Base-by-base conservation (phyloP, 176 grass and related monocot genomes). In the Neostapfia colusana region DNA sequence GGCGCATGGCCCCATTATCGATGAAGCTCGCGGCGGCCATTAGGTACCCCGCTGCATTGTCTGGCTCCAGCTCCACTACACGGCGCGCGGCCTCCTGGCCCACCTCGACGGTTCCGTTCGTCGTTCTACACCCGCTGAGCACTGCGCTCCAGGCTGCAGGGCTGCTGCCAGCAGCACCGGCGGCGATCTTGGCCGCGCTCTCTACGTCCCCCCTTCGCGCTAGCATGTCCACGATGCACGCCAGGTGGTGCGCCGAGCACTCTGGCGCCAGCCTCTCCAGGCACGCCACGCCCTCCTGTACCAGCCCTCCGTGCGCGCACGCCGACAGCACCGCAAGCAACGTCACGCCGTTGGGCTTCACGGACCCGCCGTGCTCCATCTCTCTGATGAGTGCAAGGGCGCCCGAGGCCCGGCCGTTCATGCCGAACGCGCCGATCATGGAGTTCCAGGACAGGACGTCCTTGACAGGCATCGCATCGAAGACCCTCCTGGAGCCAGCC, bases 381-480 rank as follows among this genome's bases (percentile, higher is more conserved):
- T 43, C 63, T 39, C 26, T 9, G 23, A 88, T 31, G 43, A 75
- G 21, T 3, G 58, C 16, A 2, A 91, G 57, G 40, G 89, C 80
- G 41, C 78, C 89, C 16, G 4, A 10, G 12, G 85, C 67, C 0
- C 72, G 51, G 2, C 89, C 89, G 13, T 91, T 91, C 89, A 87
- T 85, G 11, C 89, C 89, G 21, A 91, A 64, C 9, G 73, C 89
- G 4, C 89, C 77, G 75, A 91, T 88, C 85, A 91, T 88, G n/a
- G 79, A 78, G 60, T 88, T 91, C 85, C 85, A 88, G 12, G 81
- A 73, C 3, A 82, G 24, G 11, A 85, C 50, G 34, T 82, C 86
- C 76, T 68, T 91, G 17, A 40, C 40, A 1, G 81, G 60, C 40
- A 88, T 78, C n/a, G 25, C 46, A 15, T 81, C 46, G 35, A 91